Evolutionary conservation across 352 stramenopile species (phyloP), one percentile per base, ranked within the genome.

Genomic region (Phytophthora melonis): DNA sequence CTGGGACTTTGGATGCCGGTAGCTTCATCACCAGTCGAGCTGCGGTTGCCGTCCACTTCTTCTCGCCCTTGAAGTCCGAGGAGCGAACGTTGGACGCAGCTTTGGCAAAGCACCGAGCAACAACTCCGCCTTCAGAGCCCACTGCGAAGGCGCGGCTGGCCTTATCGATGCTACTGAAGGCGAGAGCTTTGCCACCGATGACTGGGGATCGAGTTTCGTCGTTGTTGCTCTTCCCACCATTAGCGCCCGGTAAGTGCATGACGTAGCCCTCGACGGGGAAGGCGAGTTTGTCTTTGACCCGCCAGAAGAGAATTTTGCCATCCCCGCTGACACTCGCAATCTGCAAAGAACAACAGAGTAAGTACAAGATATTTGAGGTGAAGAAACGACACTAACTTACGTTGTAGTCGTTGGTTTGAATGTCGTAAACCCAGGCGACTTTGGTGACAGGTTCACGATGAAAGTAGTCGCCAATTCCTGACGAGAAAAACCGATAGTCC

Each of bases 401-500:
- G 58, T 94, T 93, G 75, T 95, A 94, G 23, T 95, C 84, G 11
- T 77, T 76, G n/a, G 74, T 79, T 64, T 84, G 83, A 34, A 89
- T 76, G 54, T 95, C 87, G 55, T 92, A 95, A 34, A 97, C 84
- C 79, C 88, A 97, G 7, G 84, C 76, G 32, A 97, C 83, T 64
- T 93, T 90, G 23, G 90, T 92, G 14, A 97, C 85, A 1, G 91
- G 91, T 66, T 97, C 90, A 43, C 90, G 83, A 67, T 97, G 92
- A 66, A 94, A 96, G 65, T 95, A 94, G 63, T 97, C 92, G n/a
- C 89, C 89, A 21, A 97, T 97, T 6, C 84, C 82, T 0, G 90
- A 95, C 36, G 86, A 83, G 13, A 83, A 86, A 56, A 94, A 87
- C 10, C 81, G 75, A 39, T 90, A 88, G 52, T 94, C 86, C 3